Conservation (phyloP, 2,329 filamentous ascomycete species). For the Fusarium austroafricanum region DNA sequence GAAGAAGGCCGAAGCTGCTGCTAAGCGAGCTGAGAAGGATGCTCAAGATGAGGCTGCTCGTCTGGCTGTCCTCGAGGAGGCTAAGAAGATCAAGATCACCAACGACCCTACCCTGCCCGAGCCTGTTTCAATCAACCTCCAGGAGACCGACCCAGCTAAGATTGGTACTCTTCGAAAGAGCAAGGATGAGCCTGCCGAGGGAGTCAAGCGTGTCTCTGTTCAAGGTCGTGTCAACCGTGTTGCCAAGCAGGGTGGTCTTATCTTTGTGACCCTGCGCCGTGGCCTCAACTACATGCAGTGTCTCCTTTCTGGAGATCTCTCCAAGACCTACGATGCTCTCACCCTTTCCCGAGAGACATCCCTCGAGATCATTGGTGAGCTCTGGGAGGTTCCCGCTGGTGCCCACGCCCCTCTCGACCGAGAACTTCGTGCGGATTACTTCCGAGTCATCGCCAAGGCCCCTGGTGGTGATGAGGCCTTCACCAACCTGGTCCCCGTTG, state of each 20-base stretch:
- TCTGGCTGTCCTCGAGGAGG: slow-evolving; percentile 43
- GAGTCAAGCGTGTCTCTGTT: slow-evolving; percentile 72
- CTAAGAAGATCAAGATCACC: slow-evolving; percentile 46
- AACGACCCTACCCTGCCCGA: slow-evolving; percentile 80
- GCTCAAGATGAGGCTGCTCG: slow-evolving; percentile 41
- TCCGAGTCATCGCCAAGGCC: slow-evolving; percentile 75
- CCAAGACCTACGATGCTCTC: slow-evolving; percentile 91
- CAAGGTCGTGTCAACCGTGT: slow-evolving; percentile 85
- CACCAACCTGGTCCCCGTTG: slow-evolving; percentile 73
- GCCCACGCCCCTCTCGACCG: slow-evolving; percentile 84
- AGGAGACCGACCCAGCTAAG: slow-evolving; percentile 52
- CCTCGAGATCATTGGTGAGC: slow-evolving; percentile 84
- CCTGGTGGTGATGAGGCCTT: slow-evolving; percentile 91
- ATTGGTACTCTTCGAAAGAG: slow-evolving; percentile 49
- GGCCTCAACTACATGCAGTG: slow-evolving; percentile 80
- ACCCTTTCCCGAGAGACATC: slow-evolving; percentile 90
- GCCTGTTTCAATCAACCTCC: slow-evolving; percentile 80
- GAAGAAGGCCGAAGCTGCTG: slow-evolving; percentile 45
- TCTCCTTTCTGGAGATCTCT: slow-evolving; percentile 71
- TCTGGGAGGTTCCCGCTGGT: slow-evolving; percentile 84
- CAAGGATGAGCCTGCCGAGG: slow-evolving; percentile 48
- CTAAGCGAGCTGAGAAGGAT: slow-evolving; percentile 45
- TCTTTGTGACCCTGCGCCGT: slow-evolving; percentile 86
- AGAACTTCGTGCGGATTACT: slow-evolving; percentile 92
- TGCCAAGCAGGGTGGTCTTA: slow-evolving; percentile 82